These are phyloP conservation scores for Plasmodium malariae DNA, from an alignment of 169 alveolate species.

Conservation along the genomic window DNA sequence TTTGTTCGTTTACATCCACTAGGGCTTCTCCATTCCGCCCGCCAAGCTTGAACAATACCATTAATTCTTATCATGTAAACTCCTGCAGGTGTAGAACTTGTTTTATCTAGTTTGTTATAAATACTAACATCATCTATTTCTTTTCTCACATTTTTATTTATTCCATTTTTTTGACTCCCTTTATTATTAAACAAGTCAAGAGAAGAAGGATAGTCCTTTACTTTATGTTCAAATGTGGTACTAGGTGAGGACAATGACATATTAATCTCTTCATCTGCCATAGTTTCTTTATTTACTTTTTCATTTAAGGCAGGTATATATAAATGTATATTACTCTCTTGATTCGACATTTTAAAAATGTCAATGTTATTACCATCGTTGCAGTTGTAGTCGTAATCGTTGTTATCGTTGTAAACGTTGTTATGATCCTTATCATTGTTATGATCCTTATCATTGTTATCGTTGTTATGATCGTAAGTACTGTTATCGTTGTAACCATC, in stretches of 20 bases:
- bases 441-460: too few relatives aligned
- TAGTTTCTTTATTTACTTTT: slow-evolving; percentile 15
- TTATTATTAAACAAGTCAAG: slow-evolving; percentile 23
- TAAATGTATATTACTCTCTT: not conserved
- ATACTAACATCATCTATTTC: slow-evolving; percentile 37
- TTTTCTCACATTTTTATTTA: slow-evolving; percentile 14
- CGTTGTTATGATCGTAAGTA: not conserved
- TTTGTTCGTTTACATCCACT: slow-evolving; percentile 65
- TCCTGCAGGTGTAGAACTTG: slow-evolving; percentile 58
- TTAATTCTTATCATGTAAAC: slow-evolving; percentile 66
- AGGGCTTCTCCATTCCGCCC: slow-evolving; percentile 77
- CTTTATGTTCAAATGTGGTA: not conserved
- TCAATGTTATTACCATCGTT: not conserved
- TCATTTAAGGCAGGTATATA: not conserved
- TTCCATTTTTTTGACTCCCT: not conserved
- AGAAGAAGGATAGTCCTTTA: not conserved
- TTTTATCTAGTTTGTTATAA: slow-evolving; percentile 29
- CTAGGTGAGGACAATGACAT: not conserved
- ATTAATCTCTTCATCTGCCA: slow-evolving; percentile 15
- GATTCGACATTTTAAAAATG: too few relatives aligned
- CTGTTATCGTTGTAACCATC: not conserved
- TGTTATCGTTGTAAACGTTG: not conserved
- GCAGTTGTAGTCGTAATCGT: not conserved
- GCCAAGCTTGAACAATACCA: slow-evolving; percentile 76
- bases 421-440: not conserved